These are phyloP conservation scores for Phytophthora foliorum DNA, from an alignment of 352 stramenopile species.

Conservation along the genomic window DNA sequence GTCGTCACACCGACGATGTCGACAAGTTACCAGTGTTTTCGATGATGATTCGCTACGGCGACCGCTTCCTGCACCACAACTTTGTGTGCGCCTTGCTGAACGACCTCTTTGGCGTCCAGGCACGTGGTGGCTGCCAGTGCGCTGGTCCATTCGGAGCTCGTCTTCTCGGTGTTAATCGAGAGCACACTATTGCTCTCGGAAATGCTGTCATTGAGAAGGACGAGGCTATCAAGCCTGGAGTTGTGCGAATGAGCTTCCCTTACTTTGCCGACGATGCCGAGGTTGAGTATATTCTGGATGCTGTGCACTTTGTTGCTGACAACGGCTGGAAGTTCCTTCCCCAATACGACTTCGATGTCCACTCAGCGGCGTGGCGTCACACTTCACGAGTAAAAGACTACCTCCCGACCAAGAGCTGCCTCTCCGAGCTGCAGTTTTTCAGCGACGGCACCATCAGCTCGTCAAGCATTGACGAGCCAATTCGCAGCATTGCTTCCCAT, in stretches of 20 bases:
- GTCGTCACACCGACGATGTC: slow-evolving; percentile 48
- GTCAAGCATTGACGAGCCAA: slow-evolving; percentile 15
- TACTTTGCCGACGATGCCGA: slow-evolving; percentile 88
- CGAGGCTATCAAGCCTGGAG: slow-evolving; percentile 95
- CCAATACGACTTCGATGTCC: slow-evolving; percentile 95
- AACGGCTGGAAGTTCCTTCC: slow-evolving; percentile 95
- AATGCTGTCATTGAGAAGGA: slow-evolving; percentile 88
- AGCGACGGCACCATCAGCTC: slow-evolving; percentile 19
- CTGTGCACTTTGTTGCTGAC: slow-evolving; percentile 93
- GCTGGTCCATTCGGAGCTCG: slow-evolving; percentile 94
- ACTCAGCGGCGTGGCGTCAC: slow-evolving; percentile 93
- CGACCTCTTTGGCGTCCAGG: slow-evolving; percentile 97
- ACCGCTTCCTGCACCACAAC: slow-evolving; percentile 98
- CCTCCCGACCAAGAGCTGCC: slow-evolving; percentile 18
- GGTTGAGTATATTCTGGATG: slow-evolving; percentile 94
- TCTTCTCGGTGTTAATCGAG: slow-evolving; percentile 91
- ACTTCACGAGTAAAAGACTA: slow-evolving; percentile 13
- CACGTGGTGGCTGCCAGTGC: slow-evolving; percentile 74
- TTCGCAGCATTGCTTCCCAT: slow-evolving; percentile 31
- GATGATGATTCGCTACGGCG: slow-evolving; percentile 92
- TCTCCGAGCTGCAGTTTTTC: slow-evolving; percentile 36
- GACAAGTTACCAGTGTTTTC: slow-evolving; percentile 94
- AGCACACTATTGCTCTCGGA: slow-evolving; percentile 78
- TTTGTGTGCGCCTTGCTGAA: slow-evolving; percentile 98
- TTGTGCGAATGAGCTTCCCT: slow-evolving; percentile 94